Evolutionary conservation across 2,329 filamentous ascomycete species (phyloP).

Genomic region (Mycocentrospora acerina): DNA sequence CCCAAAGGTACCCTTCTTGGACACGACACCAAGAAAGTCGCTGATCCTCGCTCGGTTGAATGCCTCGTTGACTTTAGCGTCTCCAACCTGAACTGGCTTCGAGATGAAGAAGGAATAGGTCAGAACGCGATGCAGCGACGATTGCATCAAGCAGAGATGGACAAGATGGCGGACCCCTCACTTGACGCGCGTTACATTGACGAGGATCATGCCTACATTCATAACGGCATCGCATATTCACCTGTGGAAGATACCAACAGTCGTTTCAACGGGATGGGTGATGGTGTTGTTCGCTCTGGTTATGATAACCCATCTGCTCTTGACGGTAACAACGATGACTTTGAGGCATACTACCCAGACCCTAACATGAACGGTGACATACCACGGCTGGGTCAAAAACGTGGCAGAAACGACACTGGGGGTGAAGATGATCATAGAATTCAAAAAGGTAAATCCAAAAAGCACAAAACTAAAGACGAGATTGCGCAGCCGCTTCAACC

Average conservation of each 20-base stretch:
- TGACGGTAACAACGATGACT: conserved; percentile 9
- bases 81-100: conserved; percentile 84
- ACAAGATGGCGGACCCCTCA: conserved; percentile 50
- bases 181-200: conserved; percentile 50
- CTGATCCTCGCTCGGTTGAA: conserved; percentile 88
- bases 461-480: conserved; percentile 39
- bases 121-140: conserved; percentile 52
- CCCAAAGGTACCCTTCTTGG: conserved; percentile 87
- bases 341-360: conserved; percentile 25
- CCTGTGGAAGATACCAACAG: conserved; percentile 31
- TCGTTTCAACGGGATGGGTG: conserved; percentile 28
- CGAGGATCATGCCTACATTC: conserved; percentile 39
- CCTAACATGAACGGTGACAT: conserved; percentile 27
- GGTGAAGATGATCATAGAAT: conserved; percentile 24
- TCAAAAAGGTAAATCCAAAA: conserved; percentile 22
- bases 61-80: conserved; percentile 85
- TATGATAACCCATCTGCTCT: conserved; percentile 18
- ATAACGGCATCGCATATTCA: conserved; percentile 47
- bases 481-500: conserved; percentile 33
- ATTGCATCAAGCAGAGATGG: conserved; percentile 55
- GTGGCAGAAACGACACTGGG: conserved; percentile 29
- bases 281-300: conserved; percentile 7
- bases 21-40: conserved; percentile 86
- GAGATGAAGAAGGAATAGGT: conserved; percentile 51
- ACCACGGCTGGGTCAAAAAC: conserved; percentile 35